Evolutionary conservation across 306 rosid species (phyloP).

Genomic region (Trifolium dubium): DNA sequence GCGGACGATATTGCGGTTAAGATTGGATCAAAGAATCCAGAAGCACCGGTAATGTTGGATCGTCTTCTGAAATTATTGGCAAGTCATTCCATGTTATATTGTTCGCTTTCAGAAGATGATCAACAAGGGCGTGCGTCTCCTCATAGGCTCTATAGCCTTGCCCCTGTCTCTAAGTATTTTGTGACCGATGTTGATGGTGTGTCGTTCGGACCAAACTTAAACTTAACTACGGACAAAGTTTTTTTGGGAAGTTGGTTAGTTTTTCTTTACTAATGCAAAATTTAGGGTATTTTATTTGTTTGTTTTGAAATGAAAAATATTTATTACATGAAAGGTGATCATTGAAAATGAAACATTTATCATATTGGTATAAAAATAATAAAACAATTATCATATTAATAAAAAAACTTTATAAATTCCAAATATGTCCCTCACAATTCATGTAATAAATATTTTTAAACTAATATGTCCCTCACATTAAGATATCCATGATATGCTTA

Average conservation of each 20-base stretch:
- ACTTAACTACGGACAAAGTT: conserved; percentile 46
- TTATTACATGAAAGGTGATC: too few species aligned
- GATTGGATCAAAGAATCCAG: conserved; percentile 46
- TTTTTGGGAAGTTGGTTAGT: conserved; percentile 49
- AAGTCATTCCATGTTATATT: conserved; percentile 49
- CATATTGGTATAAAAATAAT: too few species aligned
- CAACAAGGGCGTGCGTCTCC: neutral
- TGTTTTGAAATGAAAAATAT: too few species aligned
- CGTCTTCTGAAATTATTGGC: conserved; percentile 57
- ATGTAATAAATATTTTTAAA: too few species aligned
- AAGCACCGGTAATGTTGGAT: conserved; percentile 58
- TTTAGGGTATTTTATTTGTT: too few species aligned
- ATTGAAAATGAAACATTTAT: too few species aligned
- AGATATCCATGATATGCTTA: neutral
- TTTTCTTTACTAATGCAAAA: too few species aligned
- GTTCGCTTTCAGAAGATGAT: conserved; percentile 30
- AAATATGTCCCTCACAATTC: too few species aligned
- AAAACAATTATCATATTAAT: too few species aligned
- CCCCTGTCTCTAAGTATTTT: conserved; percentile 47
- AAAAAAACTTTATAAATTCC: too few species aligned
- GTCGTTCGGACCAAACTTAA: conserved; percentile 39
- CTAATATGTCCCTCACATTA: too few species aligned
- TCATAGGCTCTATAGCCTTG: conserved; percentile 47
- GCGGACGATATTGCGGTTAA: conserved; percentile 42
- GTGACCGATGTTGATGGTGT: conserved; percentile 52